Percentiles rank a stretch among this genome's conserved stretches.
These are phyloP conservation scores for Chenopodium suecicum DNA, from an alignment of 148 eudicot species.

Conservation along the genomic window DNA sequence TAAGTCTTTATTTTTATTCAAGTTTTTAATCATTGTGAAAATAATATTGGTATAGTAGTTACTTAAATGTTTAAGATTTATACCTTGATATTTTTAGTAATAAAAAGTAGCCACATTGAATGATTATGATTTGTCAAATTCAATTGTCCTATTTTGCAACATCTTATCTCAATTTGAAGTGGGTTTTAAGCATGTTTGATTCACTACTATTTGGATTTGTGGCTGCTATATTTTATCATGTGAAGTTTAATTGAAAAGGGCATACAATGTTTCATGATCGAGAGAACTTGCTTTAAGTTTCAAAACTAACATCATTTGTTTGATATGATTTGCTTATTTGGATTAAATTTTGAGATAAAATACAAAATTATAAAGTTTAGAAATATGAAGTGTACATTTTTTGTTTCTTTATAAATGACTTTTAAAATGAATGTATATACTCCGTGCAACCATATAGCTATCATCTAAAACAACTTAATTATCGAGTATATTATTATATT, in stretches of 20 bases:
- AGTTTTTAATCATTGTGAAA: too few species aligned
- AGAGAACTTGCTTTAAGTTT: not conserved
- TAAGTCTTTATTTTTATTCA: too few species aligned
- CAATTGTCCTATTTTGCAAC: not conserved
- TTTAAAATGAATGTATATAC: too few species aligned
- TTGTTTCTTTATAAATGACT: not conserved
- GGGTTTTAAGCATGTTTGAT: not conserved
- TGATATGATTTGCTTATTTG: not conserved
- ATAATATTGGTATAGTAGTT: too few species aligned
- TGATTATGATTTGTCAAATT: not conserved
- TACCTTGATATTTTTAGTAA: not conserved
- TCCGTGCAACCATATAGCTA: too few species aligned
- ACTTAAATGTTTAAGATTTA: too few species aligned
- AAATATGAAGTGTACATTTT: not conserved
- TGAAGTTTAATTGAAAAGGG: too few species aligned
- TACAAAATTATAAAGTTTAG: too few species aligned
- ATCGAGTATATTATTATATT: too few species aligned
- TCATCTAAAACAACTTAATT: too few species aligned
- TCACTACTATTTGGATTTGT: not conserved
- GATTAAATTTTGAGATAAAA: not conserved
- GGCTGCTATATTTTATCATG: constrained; percentile 2
- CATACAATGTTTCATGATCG: not conserved
- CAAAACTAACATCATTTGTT: not conserved
- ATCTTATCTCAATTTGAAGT: not conserved
- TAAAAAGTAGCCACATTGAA: not conserved